These are phyloP conservation scores for Cladophialophora chaetospira DNA, from an alignment of 2,329 filamentous ascomycete species.

Conservation along the genomic window DNA sequence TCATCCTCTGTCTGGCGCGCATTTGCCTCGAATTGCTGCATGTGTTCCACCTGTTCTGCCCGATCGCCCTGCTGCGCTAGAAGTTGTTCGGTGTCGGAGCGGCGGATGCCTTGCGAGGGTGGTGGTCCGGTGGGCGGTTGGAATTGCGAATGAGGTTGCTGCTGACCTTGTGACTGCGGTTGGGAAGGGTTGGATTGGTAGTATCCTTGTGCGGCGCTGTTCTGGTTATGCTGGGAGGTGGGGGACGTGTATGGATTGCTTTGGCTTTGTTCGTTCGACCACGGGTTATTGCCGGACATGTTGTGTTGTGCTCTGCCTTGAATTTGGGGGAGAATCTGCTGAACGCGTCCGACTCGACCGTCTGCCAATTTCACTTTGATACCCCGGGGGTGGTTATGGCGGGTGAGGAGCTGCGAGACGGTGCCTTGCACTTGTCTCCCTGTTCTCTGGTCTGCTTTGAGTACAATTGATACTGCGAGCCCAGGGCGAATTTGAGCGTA, in stretches of 20 bases:
- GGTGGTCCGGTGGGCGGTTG: constrained; percentile 6
- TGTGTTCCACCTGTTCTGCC: constrained; percentile 32
- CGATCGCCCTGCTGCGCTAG: constrained; percentile 27
- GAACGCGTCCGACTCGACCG: constrained; percentile 73
- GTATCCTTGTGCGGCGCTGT: constrained; percentile 39
- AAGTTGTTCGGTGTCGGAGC: constrained; percentile 30
- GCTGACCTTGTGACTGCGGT: constrained; percentile 16
- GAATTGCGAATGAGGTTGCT: constrained; percentile 10
- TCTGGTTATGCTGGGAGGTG: constrained; percentile 1
- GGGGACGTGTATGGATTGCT: constrained; percentile 17
- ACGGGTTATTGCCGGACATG: constrained; percentile 30
- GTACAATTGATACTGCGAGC: constrained; percentile 68
- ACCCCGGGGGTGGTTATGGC: constrained; percentile 73
- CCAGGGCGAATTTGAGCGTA: constrained; percentile 48
- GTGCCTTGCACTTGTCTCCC: constrained; percentile 69
- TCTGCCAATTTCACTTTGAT: constrained; percentile 76
- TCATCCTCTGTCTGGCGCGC: constrained; percentile 30
- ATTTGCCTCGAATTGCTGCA: constrained; percentile 33
- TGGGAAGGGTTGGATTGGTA: constrained; percentile 31
- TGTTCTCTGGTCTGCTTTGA: constrained; percentile 75
- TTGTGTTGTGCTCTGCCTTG: background rate
- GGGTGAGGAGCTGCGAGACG: constrained; percentile 69
- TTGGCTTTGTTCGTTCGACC: constrained; percentile 21
- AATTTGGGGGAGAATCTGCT: constrained; percentile 41
- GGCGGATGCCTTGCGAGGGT: constrained; percentile 20